Percentiles rank a stretch among this genome's conserved stretches.
phyloP scores from a whole-genome alignment of 2,329 filamentous ascomycete genomes.

The Aspergillus arachidicola region DNA sequence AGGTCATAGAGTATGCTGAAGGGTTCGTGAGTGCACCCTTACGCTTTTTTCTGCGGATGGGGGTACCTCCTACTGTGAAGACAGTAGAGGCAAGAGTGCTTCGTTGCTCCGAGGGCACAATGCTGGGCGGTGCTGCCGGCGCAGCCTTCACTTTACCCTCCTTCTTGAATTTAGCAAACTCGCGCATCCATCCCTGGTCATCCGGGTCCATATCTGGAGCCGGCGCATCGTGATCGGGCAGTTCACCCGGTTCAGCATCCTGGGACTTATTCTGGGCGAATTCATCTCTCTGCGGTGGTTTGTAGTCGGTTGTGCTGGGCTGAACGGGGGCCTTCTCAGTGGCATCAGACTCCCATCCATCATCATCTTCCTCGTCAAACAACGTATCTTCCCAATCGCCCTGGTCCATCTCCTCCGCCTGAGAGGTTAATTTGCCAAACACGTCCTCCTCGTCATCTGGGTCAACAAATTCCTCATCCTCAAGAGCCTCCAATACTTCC shows the following conservation, averaged over 20 bases:
- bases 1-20: slow-evolving; percentile 89
- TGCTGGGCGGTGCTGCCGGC: slow-evolving; percentile 36
- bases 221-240: slow-evolving; percentile 40
- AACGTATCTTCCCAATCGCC: slow-evolving; percentile 73
- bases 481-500: slow-evolving; percentile 88
- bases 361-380: slow-evolving; percentile 64
- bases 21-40: slow-evolving; percentile 90
- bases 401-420: slow-evolving; percentile 69
- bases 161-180: slow-evolving; percentile 94
- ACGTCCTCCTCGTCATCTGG: slow-evolving; percentile 78
- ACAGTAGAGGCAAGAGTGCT: slow-evolving; percentile 48
- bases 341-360: slow-evolving; percentile 92
- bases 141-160: slow-evolving; percentile 58
- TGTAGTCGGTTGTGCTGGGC: slow-evolving; percentile 30
- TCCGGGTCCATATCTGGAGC: slow-evolving; percentile 57
- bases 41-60: slow-evolving; percentile 78
- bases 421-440: slow-evolving; percentile 73
- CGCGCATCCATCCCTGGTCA: slow-evolving; percentile 83
- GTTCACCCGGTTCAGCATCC: slow-evolving; percentile 31
- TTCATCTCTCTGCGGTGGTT: slow-evolving; percentile 3
- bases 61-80: slow-evolving; percentile 66
- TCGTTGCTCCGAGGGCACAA: slow-evolving; percentile 43
- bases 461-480: slow-evolving; percentile 93
- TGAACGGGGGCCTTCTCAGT: slow-evolving; percentile 72
- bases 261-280: slow-evolving; percentile 10